Evolutionary conservation across 805 yeast species (phyloP), one percentile per base, ranked within the genome.

Genomic region (Teunomyces panamensis): DNA sequence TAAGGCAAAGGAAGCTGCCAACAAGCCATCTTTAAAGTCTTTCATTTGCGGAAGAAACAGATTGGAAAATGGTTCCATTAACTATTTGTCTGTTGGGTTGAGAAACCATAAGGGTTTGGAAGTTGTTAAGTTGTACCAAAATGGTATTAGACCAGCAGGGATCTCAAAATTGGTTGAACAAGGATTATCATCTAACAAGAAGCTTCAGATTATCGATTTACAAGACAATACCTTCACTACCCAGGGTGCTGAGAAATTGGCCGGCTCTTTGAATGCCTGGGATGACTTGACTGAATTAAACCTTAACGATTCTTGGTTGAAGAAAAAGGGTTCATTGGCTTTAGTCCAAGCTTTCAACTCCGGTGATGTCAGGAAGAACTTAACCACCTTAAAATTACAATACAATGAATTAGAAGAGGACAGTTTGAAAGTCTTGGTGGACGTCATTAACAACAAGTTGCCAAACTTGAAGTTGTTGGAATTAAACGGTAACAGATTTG

Each of bases 21-120:
- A 78, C 17, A 69, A 79, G 46, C 68, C 74, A 29, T 67, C 80
- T 11, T 78, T 90, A 62, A 84, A 85, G 59, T 89, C 97, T 1
- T 92, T 94, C 56, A 80, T 94, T 59, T 94, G 99, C 71, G 99
- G 99, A 54, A 82, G 99, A 71, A 94, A 94, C 70, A 86, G 99
- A 69, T 79, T 94, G 55, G 99, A 94, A 67, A 90, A 90, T 65
- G 99, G 98, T 2, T 90, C 97, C 5, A 81, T 89, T 67, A 83
- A 83, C 57, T 85, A 87, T 54, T 79, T 96, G 70, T 82, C 97
- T 8, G 74, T 88, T 48, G 96, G 96, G 50, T 78, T 94, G 56
- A 85, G 86, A 63, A 84, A 85, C 45, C 96, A 94, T 66, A 75
- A 79, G 37, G 80, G 83, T 45, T 75, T 91, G 62, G 81, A 87